Evolutionary conservation across 2,329 filamentous ascomycete species (phyloP), one percentile per base, ranked within the genome.

Genomic region (Botrytis fragariae): DNA sequence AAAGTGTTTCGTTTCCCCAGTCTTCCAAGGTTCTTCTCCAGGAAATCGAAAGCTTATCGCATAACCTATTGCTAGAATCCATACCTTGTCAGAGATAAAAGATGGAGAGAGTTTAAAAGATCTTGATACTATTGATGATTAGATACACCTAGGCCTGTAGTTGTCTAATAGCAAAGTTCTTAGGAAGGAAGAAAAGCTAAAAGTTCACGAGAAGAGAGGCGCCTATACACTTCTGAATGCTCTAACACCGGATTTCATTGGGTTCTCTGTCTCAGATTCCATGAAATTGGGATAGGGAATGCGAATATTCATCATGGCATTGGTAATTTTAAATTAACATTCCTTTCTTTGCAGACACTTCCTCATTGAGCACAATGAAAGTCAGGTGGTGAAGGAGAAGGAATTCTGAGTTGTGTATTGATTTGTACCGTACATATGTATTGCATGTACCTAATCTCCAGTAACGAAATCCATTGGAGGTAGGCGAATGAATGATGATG

Each of bases 221-320:
- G 25, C 2, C 22, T 22, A n/a, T 25, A 61, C 14, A 25, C 22
- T 4, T 45, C 8, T 22, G 35, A 18, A 44, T 63, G 61, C 61
- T n/a, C 37, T 62, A 25, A 39, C 14, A 16, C 1, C n/a, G 37
- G 8, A 62, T 29, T 29, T 62, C 60, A 10, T 42, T 61, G 37
- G 60, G 35, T 35, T 65, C 42, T 29, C 44, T 51, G 63, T 65
- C 63, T 67, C 63, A 51, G 63, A 51, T n/a, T 35, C 14, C 22
- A 25, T 51, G 25, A 12, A n/a, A 51, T 51, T 51, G 9, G 48
- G 63, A n/a, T 67, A 37, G 48, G 63, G 63, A 67, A 67, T 67
- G 44, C 25, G 16, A 35, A 12, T 25, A 18, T 37, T 35, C 45
- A 29, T 8, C n/a, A 7, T 18, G 18, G 12, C n/a, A 62, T 39